These are phyloP conservation scores for Globisporangium recalcitrans DNA, from an alignment of 352 stramenopile species.

Conservation along the genomic window DNA sequence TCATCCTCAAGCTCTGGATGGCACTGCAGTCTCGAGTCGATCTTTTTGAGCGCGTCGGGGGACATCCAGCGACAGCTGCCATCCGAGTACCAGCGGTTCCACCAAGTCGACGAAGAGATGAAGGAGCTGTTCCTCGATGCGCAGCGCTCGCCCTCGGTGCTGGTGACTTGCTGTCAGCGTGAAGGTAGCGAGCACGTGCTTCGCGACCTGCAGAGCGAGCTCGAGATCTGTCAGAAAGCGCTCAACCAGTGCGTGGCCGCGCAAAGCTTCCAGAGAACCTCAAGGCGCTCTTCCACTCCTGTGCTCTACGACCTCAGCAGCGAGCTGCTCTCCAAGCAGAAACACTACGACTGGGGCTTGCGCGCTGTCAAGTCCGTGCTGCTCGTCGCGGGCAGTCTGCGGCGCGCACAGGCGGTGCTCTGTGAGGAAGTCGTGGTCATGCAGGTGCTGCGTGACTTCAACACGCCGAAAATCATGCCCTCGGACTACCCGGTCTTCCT, in stretches of 20 bases:
- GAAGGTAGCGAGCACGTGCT: conserved; percentile 81
- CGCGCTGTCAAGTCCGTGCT: conserved; percentile 95
- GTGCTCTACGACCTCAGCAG: conserved; percentile 84
- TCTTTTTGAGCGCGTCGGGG: conserved; percentile 89
- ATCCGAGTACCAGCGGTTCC: conserved; percentile 87
- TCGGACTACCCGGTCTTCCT: conserved; percentile 94
- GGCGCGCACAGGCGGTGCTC: conserved; percentile 77
- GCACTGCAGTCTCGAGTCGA: conserved; percentile 90
- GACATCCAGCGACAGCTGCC: conserved; percentile 93
- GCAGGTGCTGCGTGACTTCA: conserved; percentile 95
- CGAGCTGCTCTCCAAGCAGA: conserved; percentile 84
- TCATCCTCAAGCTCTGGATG: conserved; percentile 92
- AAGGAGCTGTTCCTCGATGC: conserved; percentile 64
- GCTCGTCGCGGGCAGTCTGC: conserved; percentile 91
- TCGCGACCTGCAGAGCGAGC: conserved; percentile 75
- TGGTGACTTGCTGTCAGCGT: conserved; percentile 64
- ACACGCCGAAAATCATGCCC: conserved; percentile 91
- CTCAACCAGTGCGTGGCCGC: conserved; percentile 93
- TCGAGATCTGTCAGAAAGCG: conserved; percentile 95
- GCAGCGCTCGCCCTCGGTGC: conserved; percentile 56
- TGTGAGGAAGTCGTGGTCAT: conserved; percentile 91
- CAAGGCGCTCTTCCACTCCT: conserved; percentile 90
- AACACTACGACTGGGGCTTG: conserved; percentile 94
- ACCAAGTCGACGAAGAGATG: conserved; percentile 86
- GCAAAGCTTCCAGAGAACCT: conserved; percentile 91